Base-by-base conservation (phyloP, 73 alveolate species). In the Uronychia binucleata region DNA sequence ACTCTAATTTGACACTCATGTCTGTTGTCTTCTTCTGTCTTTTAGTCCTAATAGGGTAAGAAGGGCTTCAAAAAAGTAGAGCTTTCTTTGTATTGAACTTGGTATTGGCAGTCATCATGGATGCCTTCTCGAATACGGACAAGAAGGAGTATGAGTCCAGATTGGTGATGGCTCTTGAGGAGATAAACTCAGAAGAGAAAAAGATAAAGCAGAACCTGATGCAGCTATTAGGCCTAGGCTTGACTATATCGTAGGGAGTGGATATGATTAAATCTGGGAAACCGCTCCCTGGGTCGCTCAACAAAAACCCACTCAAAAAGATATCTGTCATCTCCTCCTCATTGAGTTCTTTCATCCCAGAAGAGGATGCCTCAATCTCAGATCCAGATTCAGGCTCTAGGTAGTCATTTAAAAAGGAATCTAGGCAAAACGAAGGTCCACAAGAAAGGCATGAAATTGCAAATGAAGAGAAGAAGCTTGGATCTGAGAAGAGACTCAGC, bases 41-140 rank as follows among this genome's bases (percentile, higher is more conserved):
- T 26, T 78, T 92, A 0, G 91, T 92, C 0, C 59, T 92, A 13
- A 27, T 85, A 30, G 97, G 93, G 25, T 79, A 46, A n/a, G 5
- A 46, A 11, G n/a, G n/a, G 67, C 19, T 46, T 46, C 19, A 89
- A 0, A 46, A 89, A 31, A 58, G 78, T 34, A 94, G 97, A 26
- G 88, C 89, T 31, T 92, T 89, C 77, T 89, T 92, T 67, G 86
- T 92, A 1, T 82, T 92, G 11, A 92, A 92, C 60, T 58, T 92
- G 33, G 85, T 92, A 28, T 81, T 92, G 80, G 97, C 97, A 30
- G 97, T 89, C 26, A 89, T 89, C 58, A 84, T 83, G 81, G 93
- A 88, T 58, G 31, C 88, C 0, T 77, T 77, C 83, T 60, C 78
- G n/a, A 80, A 79, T 0, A 34, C 80, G 11, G 93, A 86, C 34